Evolutionary conservation across 352 stramenopile species (phyloP).

Genomic region (Globisporangium carolinianum): DNA sequence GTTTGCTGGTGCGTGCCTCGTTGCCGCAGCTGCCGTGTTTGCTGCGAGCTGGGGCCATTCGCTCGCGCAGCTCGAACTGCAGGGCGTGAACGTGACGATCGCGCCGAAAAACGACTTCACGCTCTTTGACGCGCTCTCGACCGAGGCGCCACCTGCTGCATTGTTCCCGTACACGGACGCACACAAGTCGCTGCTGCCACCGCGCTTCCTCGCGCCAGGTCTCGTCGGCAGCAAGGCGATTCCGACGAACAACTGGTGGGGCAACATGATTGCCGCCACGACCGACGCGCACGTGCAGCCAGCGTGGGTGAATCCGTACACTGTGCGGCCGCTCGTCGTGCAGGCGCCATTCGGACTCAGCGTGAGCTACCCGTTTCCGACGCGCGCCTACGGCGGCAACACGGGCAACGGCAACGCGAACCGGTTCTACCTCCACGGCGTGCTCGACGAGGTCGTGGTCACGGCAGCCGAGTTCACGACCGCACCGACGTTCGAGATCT

Average conservation of each 20-base stretch:
- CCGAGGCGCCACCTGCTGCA: slow-evolving; percentile 14
- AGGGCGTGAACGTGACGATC: slow-evolving; percentile 15
- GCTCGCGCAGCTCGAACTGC: slow-evolving; percentile 13
- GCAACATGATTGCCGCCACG: slow-evolving; percentile 48
- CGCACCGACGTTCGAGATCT: slow-evolving; percentile 27
- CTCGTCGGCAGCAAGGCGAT: slow-evolving; percentile 37
- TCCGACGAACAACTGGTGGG: slow-evolving; percentile 73
- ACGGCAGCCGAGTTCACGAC: slow-evolving; percentile 42
- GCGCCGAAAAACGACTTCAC: slow-evolving; percentile 17
- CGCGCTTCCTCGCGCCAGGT: slow-evolving; percentile 42
- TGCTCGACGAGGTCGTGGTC: slow-evolving; percentile 42
- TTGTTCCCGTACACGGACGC: slow-evolving; percentile 20
- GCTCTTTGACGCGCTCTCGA: slow-evolving; percentile 24
- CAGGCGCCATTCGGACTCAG: slow-evolving; percentile 35
- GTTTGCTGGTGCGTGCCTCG: background rate
- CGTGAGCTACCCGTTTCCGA: slow-evolving; percentile 51
- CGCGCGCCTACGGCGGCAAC: slow-evolving; percentile 33
- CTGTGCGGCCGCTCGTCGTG: slow-evolving; percentile 29
- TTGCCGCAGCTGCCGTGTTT: background rate
- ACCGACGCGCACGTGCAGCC: slow-evolving; percentile 26
- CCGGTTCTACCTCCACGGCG: slow-evolving; percentile 43
- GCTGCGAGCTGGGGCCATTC: slow-evolving; percentile 5
- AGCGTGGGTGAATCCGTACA: slow-evolving; percentile 66
- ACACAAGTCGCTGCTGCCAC: slow-evolving; percentile 27
- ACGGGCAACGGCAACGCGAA: slow-evolving; percentile 39